These are phyloP conservation scores for Aaosphaeria arxii DNA, from an alignment of 2,329 filamentous ascomycete species.

Conservation along the genomic window DNA sequence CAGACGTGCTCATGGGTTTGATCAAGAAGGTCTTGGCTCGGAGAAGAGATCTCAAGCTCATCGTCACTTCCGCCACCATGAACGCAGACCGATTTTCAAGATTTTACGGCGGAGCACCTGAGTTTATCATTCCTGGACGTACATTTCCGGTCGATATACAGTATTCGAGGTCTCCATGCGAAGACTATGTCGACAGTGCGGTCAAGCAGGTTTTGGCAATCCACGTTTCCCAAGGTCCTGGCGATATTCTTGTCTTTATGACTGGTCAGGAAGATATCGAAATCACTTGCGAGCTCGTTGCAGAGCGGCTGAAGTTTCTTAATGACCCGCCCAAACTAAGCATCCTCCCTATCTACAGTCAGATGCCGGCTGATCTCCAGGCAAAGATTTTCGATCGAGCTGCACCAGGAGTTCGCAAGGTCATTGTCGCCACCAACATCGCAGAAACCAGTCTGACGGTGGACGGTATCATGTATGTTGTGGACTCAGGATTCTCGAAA, in stretches of 20 bases:
- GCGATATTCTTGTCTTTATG: conserved; percentile 98
- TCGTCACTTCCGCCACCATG: conserved; percentile 98
- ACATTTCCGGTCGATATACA: conserved; percentile 97
- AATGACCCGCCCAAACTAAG: conserved; percentile 94
- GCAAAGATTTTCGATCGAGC: conserved; percentile 97
- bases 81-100: conserved; percentile 94
- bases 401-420: conserved; percentile 85
- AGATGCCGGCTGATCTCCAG: conserved; percentile 97
- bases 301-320: conserved; percentile 79
- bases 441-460: conserved; percentile 97
- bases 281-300: conserved; percentile 88
- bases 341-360: conserved; percentile 96
- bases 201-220: conserved; percentile 95
- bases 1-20: conserved; percentile 93
- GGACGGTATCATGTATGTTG: conserved; percentile 98
- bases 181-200: conserved; percentile 96
- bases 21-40: conserved; percentile 95
- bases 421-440: conserved; percentile 98
- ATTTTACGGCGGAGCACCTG: conserved; percentile 93
- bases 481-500: conserved; percentile 94
- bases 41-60: conserved; percentile 87
- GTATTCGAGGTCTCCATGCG: conserved; percentile 90
- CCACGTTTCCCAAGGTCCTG: conserved; percentile 87
- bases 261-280: conserved; percentile 99
- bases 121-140: conserved; percentile 92